Percentiles rank a stretch among this genome's conserved stretches.
phyloP scores from a whole-genome alignment of 441 rosid genomes.

The Corymbia citriodora region DNA sequence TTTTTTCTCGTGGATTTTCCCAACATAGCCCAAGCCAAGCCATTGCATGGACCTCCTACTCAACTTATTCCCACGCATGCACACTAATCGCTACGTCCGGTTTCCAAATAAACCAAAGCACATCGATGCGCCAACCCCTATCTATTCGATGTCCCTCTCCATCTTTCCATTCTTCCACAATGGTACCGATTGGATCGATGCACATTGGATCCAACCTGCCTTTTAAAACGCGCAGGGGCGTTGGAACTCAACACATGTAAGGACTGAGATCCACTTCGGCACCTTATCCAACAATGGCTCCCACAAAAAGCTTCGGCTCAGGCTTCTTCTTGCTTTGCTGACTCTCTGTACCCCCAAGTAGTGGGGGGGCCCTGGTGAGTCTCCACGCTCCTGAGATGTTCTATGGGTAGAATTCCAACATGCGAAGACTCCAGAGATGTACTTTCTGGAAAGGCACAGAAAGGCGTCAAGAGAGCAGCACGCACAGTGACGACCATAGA shows the following conservation, averaged over 20 bases:
- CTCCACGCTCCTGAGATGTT: not conserved
- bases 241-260: not conserved
- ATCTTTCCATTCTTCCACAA: not conserved
- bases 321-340: not conserved
- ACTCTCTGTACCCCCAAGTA: not conserved
- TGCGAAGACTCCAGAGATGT: not conserved
- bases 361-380: not conserved
- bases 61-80: not conserved
- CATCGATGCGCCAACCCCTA: not conserved
- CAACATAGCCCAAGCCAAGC: no score
- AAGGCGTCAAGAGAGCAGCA: not conserved
- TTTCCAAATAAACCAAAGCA: not conserved
- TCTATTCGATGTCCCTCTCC: not conserved
- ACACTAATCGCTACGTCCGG: not conserved
- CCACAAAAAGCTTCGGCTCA: not conserved
- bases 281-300: not conserved
- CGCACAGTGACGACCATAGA: not conserved
- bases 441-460: not conserved
- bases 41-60: not conserved
- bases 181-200: not conserved
- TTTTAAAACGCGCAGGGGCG: not conserved
- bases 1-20: not conserved
- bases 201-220: not conserved
- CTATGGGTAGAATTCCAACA: not conserved
- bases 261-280: not conserved